phyloP scores from a whole-genome alignment of 208 protist genomes.

The Vickermania spadyakhi region DNA sequence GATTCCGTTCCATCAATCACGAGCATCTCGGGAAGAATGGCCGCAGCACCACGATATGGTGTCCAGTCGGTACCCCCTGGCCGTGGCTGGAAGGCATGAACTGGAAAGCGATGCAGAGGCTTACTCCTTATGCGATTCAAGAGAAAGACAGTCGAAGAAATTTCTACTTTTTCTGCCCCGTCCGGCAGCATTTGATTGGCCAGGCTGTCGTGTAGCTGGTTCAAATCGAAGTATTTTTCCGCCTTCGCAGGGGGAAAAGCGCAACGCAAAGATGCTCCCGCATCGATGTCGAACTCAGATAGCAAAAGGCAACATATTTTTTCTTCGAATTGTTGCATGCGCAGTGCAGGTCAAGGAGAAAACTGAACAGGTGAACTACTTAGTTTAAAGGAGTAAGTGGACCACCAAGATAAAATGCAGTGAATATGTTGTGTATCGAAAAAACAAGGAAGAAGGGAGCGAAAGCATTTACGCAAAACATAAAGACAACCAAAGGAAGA shows the following conservation, averaged over 20 bases:
- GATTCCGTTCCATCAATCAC: slow-evolving; percentile 16
- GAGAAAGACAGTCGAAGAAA: slow-evolving; percentile 56
- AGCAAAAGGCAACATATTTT: slow-evolving; percentile 29
- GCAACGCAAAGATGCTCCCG: slow-evolving; percentile 43
- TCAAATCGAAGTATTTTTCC: neutral
- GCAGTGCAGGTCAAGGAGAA: too few relatives aligned
- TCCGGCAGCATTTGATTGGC: slow-evolving; percentile 77
- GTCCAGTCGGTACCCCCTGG: neutral
- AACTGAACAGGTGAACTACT: too few relatives aligned
- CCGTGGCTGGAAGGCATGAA: slow-evolving; percentile 30
- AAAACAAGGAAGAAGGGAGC: too few relatives aligned
- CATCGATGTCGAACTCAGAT: slow-evolving; percentile 79
- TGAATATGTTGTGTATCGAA: too few relatives aligned
- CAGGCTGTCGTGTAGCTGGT: slow-evolving; percentile 39
- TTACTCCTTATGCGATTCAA: slow-evolving; percentile 33
- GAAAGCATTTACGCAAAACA: too few relatives aligned
- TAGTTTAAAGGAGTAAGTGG: too few relatives aligned
- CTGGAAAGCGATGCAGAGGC: slow-evolving; percentile 27
- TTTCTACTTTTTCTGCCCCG: slow-evolving; percentile 50
- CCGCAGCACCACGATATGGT: neutral
- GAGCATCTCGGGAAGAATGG: slow-evolving; percentile 25
- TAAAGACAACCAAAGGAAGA: too few relatives aligned
- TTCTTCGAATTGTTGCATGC: too few relatives aligned
- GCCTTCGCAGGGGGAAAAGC: slow-evolving; percentile 20
- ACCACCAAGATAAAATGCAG: too few relatives aligned